phyloP scores from a whole-genome alignment of 192 early-diverging fungal species.

The Coemansia sp. region DNA sequence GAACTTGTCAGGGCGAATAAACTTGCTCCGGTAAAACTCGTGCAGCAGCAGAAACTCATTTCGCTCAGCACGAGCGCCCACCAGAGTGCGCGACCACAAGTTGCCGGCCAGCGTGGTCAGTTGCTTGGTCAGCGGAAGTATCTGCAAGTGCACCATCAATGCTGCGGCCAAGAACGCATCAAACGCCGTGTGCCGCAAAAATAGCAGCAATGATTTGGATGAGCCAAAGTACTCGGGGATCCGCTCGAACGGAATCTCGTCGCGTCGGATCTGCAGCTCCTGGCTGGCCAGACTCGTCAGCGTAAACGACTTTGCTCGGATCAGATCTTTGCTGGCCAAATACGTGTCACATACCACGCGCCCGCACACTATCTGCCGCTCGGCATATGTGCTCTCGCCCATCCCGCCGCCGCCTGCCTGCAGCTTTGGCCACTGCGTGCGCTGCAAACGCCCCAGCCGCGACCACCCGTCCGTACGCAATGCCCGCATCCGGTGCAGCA shows the following conservation, averaged over 20 bases:
- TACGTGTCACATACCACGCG: slow-evolving; percentile 94
- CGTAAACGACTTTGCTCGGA: slow-evolving; percentile 81
- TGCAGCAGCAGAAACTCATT: slow-evolving; percentile 95
- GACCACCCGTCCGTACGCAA: slow-evolving; percentile 81
- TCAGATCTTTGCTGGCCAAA: slow-evolving; percentile 78
- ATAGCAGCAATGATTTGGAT: slow-evolving; percentile 58
- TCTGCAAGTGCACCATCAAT: slow-evolving; percentile 88
- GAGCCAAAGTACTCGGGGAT: slow-evolving; percentile 67
- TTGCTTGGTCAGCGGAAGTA: slow-evolving; percentile 88
- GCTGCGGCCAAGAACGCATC: slow-evolving; percentile 78
- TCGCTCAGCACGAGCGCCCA: slow-evolving; percentile 86
- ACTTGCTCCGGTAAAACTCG: slow-evolving; percentile 91
- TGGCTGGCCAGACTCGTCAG: slow-evolving; percentile 74
- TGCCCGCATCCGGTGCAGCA: slow-evolving; percentile 91
- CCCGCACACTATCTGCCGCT: slow-evolving; percentile 77
- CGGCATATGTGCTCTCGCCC: slow-evolving; percentile 72
- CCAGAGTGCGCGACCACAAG: slow-evolving; percentile 88
- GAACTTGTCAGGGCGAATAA: slow-evolving; percentile 86
- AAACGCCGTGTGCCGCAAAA: slow-evolving; percentile 77
- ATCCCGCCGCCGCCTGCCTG: slow-evolving; percentile 77
- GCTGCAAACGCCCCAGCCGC: slow-evolving; percentile 78
- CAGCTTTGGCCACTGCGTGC: slow-evolving; percentile 84
- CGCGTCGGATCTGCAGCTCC: slow-evolving; percentile 75
- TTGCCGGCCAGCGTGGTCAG: slow-evolving; percentile 93
- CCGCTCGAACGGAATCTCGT: slow-evolving; percentile 81